Conservation (phyloP, 108 stramenopile species). For the Skeletonema potamos region DNA sequence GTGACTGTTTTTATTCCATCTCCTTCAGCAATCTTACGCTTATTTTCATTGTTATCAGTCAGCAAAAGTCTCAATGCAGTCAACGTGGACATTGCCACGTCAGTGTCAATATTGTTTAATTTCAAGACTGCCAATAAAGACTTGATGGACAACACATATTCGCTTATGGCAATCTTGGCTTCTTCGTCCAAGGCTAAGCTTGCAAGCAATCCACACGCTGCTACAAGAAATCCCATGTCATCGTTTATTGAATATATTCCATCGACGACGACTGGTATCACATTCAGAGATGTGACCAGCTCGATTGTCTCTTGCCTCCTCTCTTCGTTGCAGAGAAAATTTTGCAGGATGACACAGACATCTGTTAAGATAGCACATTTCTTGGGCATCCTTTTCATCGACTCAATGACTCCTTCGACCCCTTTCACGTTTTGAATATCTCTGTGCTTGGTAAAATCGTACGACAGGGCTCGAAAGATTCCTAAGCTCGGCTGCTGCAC, state of each 20-base stretch:
- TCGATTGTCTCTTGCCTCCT: not conserved
- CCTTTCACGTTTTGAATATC: conserved; percentile 28
- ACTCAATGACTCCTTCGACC: conserved; percentile 19
- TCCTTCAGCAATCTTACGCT: not conserved
- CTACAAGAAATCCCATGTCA: conserved; percentile 19
- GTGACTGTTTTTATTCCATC: conserved; percentile 21
- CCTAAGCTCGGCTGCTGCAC: conserved; percentile 31
- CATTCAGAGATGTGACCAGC: not conserved
- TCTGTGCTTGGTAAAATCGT: conserved; percentile 33
- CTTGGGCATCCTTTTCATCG: conserved; percentile 29
- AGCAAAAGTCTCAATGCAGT: conserved; percentile 31
- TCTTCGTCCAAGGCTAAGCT: conserved; percentile 39
- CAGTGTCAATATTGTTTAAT: not conserved
- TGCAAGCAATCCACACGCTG: conserved; percentile 35
- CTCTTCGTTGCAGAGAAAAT: conserved; percentile 26
- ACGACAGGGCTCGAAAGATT: conserved; percentile 37
- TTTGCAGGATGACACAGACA: conserved; percentile 34
- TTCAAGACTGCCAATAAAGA: conserved; percentile 22
- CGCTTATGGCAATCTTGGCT: conserved; percentile 15
- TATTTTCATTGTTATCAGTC: conserved; percentile 13
- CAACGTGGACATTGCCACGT: conserved; percentile 14
- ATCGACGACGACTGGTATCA: conserved; percentile 27
- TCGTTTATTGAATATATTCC: not conserved
- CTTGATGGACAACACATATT: conserved; percentile 10
- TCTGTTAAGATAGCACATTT: conserved; percentile 22